phyloP scores from a whole-genome alignment of 768 basidiomycete species.

The Xerocomellus intermedius region DNA sequence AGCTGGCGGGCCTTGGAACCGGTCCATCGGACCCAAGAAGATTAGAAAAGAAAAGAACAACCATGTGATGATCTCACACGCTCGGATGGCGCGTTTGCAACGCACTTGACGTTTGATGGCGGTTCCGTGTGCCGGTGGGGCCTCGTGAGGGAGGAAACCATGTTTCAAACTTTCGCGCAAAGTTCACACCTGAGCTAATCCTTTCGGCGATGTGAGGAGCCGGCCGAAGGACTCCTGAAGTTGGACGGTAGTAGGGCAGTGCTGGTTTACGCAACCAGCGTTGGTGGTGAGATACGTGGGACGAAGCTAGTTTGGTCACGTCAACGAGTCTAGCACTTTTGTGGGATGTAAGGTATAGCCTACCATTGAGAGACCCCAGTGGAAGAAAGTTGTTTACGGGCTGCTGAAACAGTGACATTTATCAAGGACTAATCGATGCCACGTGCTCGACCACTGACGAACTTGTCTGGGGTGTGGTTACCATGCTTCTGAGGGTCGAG shows the following conservation, averaged over 20 bases:
- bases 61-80: constrained; percentile 2
- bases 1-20: neutral
- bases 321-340: neutral
- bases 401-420: constrained; percentile 18
- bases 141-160: neutral
- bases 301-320: neutral
- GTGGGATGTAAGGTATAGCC: neutral
- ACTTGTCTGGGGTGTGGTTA: neutral
- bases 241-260: constrained; percentile 7
- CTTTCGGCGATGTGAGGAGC: constrained; percentile 1
- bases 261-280: constrained; percentile 9
- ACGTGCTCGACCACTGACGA: neutral
- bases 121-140: neutral
- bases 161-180: constrained; percentile 4
- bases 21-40: neutral
- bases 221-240: neutral
- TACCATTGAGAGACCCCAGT: neutral
- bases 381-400: neutral
- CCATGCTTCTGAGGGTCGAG: neutral
- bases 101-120: constrained; percentile 7
- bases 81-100: neutral
- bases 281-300: neutral
- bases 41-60: neutral
- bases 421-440: neutral
- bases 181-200: neutral